A percentile compares a stretch with the other conserved stretches of the same genome.
Conservation (phyloP, 495 filamentous ascomycete species). For the Ascodesmis nigricans region DNA sequence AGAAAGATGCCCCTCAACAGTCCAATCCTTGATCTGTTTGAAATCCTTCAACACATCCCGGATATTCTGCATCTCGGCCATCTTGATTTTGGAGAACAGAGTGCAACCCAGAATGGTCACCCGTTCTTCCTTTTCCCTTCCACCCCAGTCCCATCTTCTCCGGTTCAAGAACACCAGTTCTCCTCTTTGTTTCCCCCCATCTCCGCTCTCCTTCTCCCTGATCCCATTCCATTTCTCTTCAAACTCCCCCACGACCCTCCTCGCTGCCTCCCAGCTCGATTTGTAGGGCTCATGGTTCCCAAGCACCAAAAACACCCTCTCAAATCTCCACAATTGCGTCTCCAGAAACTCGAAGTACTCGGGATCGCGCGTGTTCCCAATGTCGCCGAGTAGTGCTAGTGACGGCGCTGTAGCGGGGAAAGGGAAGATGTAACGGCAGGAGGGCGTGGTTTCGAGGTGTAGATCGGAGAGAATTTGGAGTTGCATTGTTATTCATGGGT, state of each 20-base stretch:
- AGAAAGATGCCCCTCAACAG: conserved; percentile 25
- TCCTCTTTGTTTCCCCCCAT: not conserved
- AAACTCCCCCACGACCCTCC: conserved; percentile 1
- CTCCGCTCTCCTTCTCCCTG: conserved; percentile 5
- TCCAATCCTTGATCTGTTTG: conserved; percentile 28
- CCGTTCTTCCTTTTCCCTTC: too few species aligned
- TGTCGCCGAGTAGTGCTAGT: conserved; percentile 36
- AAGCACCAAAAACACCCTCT: conserved; percentile 29
- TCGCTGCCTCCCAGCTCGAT: conserved; percentile 24
- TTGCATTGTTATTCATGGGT: conserved; percentile 6
- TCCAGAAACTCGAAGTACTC: conserved; percentile 27
- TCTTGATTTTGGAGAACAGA: conserved; percentile 25
- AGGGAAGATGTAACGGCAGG: conserved; percentile 28
- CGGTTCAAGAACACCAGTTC: conserved; percentile 1
- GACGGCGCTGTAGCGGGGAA: conserved; percentile 28
- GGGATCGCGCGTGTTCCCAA: conserved; percentile 27
- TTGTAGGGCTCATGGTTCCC: conserved; percentile 38
- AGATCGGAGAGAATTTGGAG: conserved; percentile 38
- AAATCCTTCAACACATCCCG: conserved; percentile 29
- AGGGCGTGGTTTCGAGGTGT: conserved; percentile 30
- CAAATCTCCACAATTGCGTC: conserved; percentile 27
- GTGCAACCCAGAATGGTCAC: conserved; percentile 32
- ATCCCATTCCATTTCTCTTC: conserved; percentile 1
- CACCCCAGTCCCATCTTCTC: conserved; percentile 7
- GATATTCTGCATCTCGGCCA: conserved; percentile 17